Evolutionary conservation across 2,329 filamentous ascomycete species (phyloP).

Genomic region (Colletotrichum horii): DNA sequence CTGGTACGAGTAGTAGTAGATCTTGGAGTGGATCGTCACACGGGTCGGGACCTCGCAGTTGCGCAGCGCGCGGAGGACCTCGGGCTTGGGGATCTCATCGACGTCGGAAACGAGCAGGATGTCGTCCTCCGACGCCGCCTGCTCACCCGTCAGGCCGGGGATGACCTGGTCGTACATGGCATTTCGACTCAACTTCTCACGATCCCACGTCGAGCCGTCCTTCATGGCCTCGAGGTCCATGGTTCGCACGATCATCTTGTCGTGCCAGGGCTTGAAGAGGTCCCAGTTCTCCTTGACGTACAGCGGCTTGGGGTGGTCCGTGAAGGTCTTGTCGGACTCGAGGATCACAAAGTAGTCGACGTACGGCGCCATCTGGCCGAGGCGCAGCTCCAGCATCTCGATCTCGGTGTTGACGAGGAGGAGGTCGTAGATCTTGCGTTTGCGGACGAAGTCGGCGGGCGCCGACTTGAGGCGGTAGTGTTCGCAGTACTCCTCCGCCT

Average conservation of each 20-base stretch:
- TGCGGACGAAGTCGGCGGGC: constrained; percentile 19
- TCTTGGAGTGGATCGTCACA: constrained; percentile 54
- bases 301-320: constrained; percentile 59
- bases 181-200: constrained; percentile 59
- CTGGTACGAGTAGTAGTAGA: constrained; percentile 66
- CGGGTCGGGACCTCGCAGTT: constrained; percentile 58
- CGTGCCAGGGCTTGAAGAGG: constrained; percentile 55
- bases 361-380: constrained; percentile 60
- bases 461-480: constrained; percentile 44
- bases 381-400: constrained; percentile 69
- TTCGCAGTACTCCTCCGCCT: constrained; percentile 33
- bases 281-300: constrained; percentile 57
- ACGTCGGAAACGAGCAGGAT: constrained; percentile 65
- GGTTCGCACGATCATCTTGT: constrained; percentile 64
- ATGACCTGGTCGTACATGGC: constrained; percentile 64
- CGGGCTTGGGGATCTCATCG: constrained; percentile 63
- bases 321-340: constrained; percentile 64
- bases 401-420: constrained; percentile 68
- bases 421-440: constrained; percentile 64
- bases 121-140: constrained; percentile 52
- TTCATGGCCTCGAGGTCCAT: constrained; percentile 22
- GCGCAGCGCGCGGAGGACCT: constrained; percentile 52
- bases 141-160: constrained; percentile 45
- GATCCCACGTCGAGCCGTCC: constrained; percentile 46
- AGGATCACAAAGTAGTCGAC: constrained; percentile 72